phyloP scores from a whole-genome alignment of 2,329 filamentous ascomycete genomes.

The Phoma sp. region DNA sequence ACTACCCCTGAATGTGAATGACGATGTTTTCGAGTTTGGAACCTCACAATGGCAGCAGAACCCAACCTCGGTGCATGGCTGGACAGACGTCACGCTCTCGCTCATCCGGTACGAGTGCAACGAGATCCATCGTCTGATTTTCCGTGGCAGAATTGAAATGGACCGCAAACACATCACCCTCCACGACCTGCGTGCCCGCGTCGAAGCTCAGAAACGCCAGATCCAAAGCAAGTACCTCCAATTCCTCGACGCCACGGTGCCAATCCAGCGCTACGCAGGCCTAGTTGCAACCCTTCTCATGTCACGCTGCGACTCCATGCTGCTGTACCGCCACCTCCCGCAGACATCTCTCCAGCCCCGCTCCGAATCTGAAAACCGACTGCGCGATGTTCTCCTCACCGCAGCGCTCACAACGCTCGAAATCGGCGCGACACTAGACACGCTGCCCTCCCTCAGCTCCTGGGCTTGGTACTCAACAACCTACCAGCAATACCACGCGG shows the following conservation, averaged over 20 bases:
- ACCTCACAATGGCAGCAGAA: constrained; percentile 45
- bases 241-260: constrained; percentile 41
- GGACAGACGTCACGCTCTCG: constrained; percentile 46
- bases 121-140: constrained; percentile 48
- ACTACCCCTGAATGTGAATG: constrained; percentile 47
- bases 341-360: constrained; percentile 44
- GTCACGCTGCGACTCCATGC: constrained; percentile 50
- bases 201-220: constrained; percentile 45
- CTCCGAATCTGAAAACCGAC: constrained; percentile 46
- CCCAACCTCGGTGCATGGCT: constrained; percentile 39
- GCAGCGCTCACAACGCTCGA: constrained; percentile 48
- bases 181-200: constrained; percentile 45
- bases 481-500: constrained; percentile 50
- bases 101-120: constrained; percentile 50
- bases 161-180: constrained; percentile 47
- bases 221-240: constrained; percentile 46
- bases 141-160: constrained; percentile 48
- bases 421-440: constrained; percentile 50
- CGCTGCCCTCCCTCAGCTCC: constrained; percentile 42
- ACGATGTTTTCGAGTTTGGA: constrained; percentile 49
- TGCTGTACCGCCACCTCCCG: constrained; percentile 48
- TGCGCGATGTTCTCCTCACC: constrained; percentile 47
- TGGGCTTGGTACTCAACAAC: constrained; percentile 51
- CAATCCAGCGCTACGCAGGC: constrained; percentile 48
- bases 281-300: constrained; percentile 48